phyloP scores from a whole-genome alignment of 1,284 basidiomycete species.

The Cryptococcus neoformans region DNA sequence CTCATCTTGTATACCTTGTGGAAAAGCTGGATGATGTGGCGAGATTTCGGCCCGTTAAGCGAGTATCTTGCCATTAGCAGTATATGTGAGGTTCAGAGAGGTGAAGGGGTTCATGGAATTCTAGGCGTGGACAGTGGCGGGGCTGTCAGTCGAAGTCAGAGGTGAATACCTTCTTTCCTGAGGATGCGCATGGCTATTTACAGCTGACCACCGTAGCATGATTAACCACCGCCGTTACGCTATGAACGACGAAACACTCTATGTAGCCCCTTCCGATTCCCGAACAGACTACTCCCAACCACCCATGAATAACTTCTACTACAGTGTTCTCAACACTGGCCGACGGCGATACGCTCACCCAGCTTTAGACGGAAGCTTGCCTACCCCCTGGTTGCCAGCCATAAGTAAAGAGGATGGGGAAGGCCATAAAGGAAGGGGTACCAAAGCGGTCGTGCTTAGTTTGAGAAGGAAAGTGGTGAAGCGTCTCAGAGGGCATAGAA shows the following conservation, averaged over 20 bases:
- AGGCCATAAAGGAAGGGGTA: constrained; percentile 50
- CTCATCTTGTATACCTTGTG: constrained; percentile 70
- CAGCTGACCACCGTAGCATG: constrained; percentile 55
- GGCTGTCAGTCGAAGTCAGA: constrained; percentile 76
- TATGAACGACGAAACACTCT: constrained; percentile 89
- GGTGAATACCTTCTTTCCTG: constrained; percentile 51
- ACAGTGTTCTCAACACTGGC: constrained; percentile 71
- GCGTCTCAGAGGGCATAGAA: constrained; percentile 42
- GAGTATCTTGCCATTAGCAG: constrained; percentile 75
- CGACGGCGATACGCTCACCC: constrained; percentile 83
- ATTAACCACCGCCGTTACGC: constrained; percentile 79
- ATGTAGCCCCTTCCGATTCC: constrained; percentile 86
- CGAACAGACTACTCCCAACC: constrained; percentile 92
- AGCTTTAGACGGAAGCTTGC: constrained; percentile 79
- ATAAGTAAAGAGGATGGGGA: constrained; percentile 60
- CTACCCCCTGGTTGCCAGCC: constrained; percentile 83
- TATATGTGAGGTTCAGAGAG: constrained; percentile 80
- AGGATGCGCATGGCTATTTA: not conserved
- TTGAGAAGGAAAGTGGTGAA: constrained; percentile 42
- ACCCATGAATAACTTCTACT: constrained; percentile 89
- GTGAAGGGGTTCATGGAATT: constrained; percentile 74
- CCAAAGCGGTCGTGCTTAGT: constrained; percentile 32
- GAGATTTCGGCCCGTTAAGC: constrained; percentile 70
- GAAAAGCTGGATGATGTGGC: constrained; percentile 74
- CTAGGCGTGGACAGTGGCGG: constrained; percentile 68